These are phyloP conservation scores for Boletus coccyginus DNA, from an alignment of 768 basidiomycete genomes.

Conservation along the genomic window DNA sequence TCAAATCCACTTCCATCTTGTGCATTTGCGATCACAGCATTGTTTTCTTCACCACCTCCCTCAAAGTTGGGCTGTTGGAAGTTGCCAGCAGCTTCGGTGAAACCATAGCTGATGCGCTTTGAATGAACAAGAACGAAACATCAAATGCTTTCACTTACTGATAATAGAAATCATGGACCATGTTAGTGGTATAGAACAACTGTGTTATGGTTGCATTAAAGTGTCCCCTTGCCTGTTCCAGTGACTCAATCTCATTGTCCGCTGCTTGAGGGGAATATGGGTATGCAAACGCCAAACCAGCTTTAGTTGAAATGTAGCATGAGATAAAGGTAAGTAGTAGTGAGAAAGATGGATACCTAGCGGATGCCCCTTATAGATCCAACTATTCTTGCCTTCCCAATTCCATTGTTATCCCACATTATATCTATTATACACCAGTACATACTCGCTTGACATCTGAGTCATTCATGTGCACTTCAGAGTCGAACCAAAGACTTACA, in stretches of 20 bases:
- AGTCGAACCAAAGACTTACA: slow-evolving; percentile 2
- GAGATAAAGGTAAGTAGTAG: not conserved
- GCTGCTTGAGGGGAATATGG: slow-evolving; percentile 68
- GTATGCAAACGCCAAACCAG: slow-evolving; percentile 56
- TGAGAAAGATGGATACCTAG: slow-evolving; percentile 33
- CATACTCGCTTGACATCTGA: slow-evolving; percentile 21
- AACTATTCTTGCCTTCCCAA: slow-evolving; percentile 71
- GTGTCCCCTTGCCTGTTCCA: slow-evolving; percentile 73
- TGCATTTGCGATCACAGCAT: slow-evolving; percentile 92
- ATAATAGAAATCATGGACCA: slow-evolving; percentile 82
- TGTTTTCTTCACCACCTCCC: slow-evolving; percentile 80
- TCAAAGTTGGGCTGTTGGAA: slow-evolving; percentile 99
- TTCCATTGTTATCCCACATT: slow-evolving; percentile 91
- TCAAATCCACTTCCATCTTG: slow-evolving; percentile 94
- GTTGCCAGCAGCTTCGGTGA: slow-evolving; percentile 89
- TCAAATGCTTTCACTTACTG: slow-evolving; percentile 35
- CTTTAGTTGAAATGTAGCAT: not conserved
- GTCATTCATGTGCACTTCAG: not conserved
- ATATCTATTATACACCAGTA: slow-evolving; percentile 70
- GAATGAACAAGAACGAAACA: not conserved
- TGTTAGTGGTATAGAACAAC: slow-evolving; percentile 83
- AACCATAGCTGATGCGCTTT: slow-evolving; percentile 64
- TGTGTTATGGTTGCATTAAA: slow-evolving; percentile 87
- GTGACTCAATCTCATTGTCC: slow-evolving; percentile 48
- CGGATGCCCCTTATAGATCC: slow-evolving; percentile 77